Base-by-base conservation (phyloP, 176 grass and related monocot genomes). In the Carex kokanica region DNA sequence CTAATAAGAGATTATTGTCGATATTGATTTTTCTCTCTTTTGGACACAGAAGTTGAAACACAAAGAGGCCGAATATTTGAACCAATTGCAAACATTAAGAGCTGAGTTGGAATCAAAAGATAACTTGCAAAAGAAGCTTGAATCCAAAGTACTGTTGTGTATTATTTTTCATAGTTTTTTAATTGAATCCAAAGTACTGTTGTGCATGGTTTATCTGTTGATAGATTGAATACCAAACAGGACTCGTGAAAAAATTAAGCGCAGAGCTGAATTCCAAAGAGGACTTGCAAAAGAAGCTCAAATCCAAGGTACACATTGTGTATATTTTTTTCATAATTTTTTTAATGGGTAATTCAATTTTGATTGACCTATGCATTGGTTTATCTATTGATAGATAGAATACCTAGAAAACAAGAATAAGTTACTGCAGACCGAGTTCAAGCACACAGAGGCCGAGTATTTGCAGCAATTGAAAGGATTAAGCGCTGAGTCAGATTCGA, bases 331-430 rank as follows among this genome's bases (percentile, higher is more conserved):
- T 78, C 40, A 41, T 41, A 32, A 41, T 1, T 41, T 41, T 6
- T 41, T 41, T 7, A 41, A 41, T 7, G 78, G 1, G 24, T 64
- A 34, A 34, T 82, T 14, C 67, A 27, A 23, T 8, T 7, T 11
- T 66, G 53, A 38, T 80, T 60, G 23, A 21, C 47, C 20, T 23
- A 25, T 25, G 55, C 36, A 54, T 51, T 23, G 62, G 2, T 3
- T 43, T 15, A 62, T 69, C 49, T 64, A 45, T 89, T 36, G 78
- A 8, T 86, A 94, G 94, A 83, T 97, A 24, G 94, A 94, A 14
- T 92, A 86, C 59, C 90, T 97, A 38, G 90, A 92, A 83, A 90
- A 84, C 38, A 90, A 94, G 81, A 97, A 92, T 43, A 88, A 92
- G 29, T 83, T 88, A 55, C 88, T 94, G 51, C 86, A 86, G 31